Evolutionary conservation across 345 rosid species (phyloP).

Genomic region (Rhizophora apiculata): DNA sequence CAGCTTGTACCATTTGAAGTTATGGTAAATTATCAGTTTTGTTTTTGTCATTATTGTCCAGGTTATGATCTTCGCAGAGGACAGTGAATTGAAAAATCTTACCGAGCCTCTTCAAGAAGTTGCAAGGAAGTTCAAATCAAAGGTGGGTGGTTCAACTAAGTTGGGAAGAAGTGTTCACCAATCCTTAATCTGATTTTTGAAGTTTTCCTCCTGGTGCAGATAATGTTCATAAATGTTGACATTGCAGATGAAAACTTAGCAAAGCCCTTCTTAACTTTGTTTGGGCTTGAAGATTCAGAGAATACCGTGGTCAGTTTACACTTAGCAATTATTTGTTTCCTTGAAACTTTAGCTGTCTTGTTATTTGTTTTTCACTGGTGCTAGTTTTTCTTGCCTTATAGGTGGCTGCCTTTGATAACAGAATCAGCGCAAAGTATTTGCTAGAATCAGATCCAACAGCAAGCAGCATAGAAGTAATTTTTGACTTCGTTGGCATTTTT

Average conservation of each 20-base stretch:
- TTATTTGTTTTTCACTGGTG: background rate
- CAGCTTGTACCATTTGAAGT: too few species aligned
- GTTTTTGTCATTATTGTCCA: constrained; percentile 6
- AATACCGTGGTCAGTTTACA: constrained; percentile 50
- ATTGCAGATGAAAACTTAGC: constrained; percentile 71
- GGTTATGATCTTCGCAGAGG: constrained; percentile 66
- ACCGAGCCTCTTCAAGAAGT: constrained; percentile 55
- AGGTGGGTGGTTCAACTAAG: constrained; percentile 39
- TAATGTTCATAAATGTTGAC: constrained; percentile 70
- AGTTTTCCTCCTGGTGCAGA: constrained; percentile 40
- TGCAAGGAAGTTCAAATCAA: constrained; percentile 66
- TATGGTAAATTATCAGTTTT: background rate
- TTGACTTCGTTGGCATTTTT: constrained; percentile 8
- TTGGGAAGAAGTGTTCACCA: background rate
- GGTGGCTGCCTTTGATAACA: constrained; percentile 85
- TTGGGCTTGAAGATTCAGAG: constrained; percentile 67
- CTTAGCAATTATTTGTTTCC: background rate
- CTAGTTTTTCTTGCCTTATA: constrained; percentile 26
- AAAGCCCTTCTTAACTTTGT: constrained; percentile 77
- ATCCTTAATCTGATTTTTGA: constrained; percentile 12
- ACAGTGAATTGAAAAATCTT: constrained; percentile 54
- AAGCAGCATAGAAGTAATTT: constrained; percentile 62
- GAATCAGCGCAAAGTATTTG: constrained; percentile 59
- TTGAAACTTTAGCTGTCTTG: constrained; percentile 4
- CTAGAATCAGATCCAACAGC: constrained; percentile 60